Evolutionary conservation across 768 basidiomycete species (phyloP).

Genomic region (Melanogaster broomeanus): DNA sequence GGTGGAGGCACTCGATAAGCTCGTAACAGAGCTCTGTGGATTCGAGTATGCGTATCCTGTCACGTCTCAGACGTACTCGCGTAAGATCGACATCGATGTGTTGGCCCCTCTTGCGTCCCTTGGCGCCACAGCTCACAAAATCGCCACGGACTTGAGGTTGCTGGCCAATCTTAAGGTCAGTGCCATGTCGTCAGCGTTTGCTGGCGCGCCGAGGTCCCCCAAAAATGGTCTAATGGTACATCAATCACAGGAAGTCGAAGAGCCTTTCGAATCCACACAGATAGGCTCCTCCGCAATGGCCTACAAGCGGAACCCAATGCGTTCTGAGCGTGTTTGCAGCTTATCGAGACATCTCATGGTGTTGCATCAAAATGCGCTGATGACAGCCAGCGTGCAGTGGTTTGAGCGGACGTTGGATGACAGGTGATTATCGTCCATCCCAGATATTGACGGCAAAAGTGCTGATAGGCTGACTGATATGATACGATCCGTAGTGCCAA

Average conservation of each 20-base stretch:
- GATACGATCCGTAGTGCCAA: conserved; percentile 81
- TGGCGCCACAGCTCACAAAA: conserved; percentile 96
- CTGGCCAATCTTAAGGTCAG: conserved; percentile 88
- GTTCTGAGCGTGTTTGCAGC: conserved; percentile 95
- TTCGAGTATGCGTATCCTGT: conserved; percentile 97
- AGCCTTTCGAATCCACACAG: conserved; percentile 98
- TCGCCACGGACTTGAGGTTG: conserved; percentile 92
- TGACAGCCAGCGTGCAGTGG: conserved; percentile 96
- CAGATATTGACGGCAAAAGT: not conserved
- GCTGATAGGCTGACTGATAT: conserved; percentile 7
- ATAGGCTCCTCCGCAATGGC: conserved; percentile 98
- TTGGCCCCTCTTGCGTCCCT: conserved; percentile 86
- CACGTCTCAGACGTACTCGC: conserved; percentile 97
- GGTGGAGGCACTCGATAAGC: conserved; percentile 86
- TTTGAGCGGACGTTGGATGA: conserved; percentile 98
- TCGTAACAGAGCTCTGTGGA: conserved; percentile 89
- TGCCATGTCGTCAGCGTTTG: not conserved
- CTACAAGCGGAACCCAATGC: conserved; percentile 99
- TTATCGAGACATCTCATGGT: conserved; percentile 95
- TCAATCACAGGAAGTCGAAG: conserved; percentile 80
- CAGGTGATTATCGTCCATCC: conserved; percentile 48
- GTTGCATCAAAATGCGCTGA: conserved; percentile 92
- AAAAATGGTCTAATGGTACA: conserved; percentile 2
- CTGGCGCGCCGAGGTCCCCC: not conserved
- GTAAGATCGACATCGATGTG: conserved; percentile 96